Conservation (phyloP, 805 yeast species). For the Maudiozyma barnettii region DNA sequence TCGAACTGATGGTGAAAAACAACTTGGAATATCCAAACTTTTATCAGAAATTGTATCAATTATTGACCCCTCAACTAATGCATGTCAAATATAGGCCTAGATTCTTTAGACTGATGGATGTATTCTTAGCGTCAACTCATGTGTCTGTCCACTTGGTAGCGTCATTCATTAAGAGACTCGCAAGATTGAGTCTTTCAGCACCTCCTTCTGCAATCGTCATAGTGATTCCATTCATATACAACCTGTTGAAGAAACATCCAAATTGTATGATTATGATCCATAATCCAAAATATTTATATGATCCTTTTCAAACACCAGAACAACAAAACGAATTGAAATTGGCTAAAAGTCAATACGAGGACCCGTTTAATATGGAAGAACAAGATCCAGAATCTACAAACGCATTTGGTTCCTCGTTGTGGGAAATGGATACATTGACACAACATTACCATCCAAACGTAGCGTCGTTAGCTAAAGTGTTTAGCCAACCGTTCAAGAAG, state of each 20-base stretch:
- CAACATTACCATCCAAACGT: constrained; percentile 92
- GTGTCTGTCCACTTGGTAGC: constrained; percentile 76
- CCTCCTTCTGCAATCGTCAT: constrained; percentile 87
- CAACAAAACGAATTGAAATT: constrained; percentile 19
- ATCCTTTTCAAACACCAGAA: constrained; percentile 20
- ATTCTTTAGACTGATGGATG: constrained; percentile 76
- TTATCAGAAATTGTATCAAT: constrained; percentile 68
- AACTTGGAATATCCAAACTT: constrained; percentile 91
- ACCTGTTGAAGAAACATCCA: constrained; percentile 83
- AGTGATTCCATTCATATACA: constrained; percentile 83
- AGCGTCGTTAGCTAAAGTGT: constrained; percentile 81
- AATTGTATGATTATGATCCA: constrained; percentile 88
- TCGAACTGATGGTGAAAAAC: constrained; percentile 68
- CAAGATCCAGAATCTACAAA: constrained; percentile 66
- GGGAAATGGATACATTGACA: constrained; percentile 81
- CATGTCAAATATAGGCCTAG: constrained; percentile 77
- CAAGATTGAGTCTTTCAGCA: constrained; percentile 63
- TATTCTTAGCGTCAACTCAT: constrained; percentile 81
- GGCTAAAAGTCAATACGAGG: constrained; percentile 32
- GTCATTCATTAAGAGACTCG: constrained; percentile 75
- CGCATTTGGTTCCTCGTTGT: constrained; percentile 77
- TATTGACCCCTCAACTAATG: constrained; percentile 65
- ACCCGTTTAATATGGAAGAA: constrained; percentile 60
- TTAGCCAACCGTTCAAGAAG: constrained; percentile 83
- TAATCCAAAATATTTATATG: constrained; percentile 25